Evolutionary conservation across 2,329 filamentous ascomycete species (phyloP), one percentile per base, ranked within the genome.

Genomic region (Fusarium guadeloupense): DNA sequence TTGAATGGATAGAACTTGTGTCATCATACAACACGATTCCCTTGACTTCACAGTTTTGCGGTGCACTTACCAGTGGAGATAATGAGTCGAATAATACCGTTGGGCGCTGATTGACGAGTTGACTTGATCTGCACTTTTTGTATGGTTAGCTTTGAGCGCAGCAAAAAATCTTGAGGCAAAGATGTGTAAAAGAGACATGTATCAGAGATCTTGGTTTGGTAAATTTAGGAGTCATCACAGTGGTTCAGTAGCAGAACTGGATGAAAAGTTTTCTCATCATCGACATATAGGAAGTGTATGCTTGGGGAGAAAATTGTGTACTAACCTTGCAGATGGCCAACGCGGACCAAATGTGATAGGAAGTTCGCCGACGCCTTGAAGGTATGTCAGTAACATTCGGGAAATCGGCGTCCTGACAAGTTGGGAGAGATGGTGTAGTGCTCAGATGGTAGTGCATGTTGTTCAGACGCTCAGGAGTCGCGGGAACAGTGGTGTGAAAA

Each of bases 371-470:
- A 7, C 30, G 49, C 40, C 40, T 58, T 40, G 8, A 8, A 9
- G 35, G 13, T 17, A 31, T 51, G 54, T 59, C 26, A 64, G 48
- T 33, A 9, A 9, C 5, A 26, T 17, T 33, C n/a, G 10, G n/a
- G 12, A 5, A 14, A 8, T 3, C 9, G 9, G 13, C 9, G 20
- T 51, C n/a, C 13, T 19, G 16, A 9, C 50, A 21, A 9, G 21
- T 13, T 14, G 26, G 20, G 4, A 28, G 37, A 31, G 12, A 25
- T 23, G 23, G 39, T 33, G 43, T 35, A 50, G 56, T 44, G 52
- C 77, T 87, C 87, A 89, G 87, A 89, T 89, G 87, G 87, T 89
- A 88, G 86, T 89, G 87, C 87, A 89, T 89, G 87, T 89, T 80
- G 81, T 87, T 85, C 80, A 73, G 64, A 72, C 83, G 85, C 84